phyloP scores from a whole-genome alignment of 2,329 filamentous ascomycete genomes.

The Epichloe festucae region DNA sequence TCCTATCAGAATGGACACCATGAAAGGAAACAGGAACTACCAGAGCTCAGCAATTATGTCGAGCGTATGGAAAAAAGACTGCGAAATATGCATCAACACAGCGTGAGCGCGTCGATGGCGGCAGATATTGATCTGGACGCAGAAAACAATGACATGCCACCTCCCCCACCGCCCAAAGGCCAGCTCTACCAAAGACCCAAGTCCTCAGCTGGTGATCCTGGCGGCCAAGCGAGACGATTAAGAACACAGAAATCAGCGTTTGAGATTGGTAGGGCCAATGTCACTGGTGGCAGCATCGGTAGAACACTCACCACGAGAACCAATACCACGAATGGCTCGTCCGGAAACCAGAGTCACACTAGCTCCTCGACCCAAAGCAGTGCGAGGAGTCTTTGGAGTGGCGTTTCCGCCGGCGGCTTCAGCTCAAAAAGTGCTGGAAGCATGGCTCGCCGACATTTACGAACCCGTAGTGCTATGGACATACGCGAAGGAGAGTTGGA shows the following conservation, averaged over 20 bases:
- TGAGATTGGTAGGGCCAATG: conserved; percentile 46
- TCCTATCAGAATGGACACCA: conserved; percentile 27
- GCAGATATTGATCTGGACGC: conserved; percentile 7
- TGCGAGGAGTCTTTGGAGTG: conserved; percentile 84
- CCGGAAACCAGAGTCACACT: conserved; percentile 56
- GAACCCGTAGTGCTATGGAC: conserved; percentile 54
- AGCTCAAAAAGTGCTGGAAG: conserved; percentile 94
- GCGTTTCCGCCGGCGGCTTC: conserved; percentile 75
- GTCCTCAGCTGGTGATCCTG: conserved; percentile 39
- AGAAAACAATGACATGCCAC: conserved; percentile 37
- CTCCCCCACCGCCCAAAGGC: conserved; percentile 53
- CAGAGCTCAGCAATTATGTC: conserved; percentile 74
- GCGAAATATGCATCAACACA: conserved; percentile 54
- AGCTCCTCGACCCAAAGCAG: conserved; percentile 69
- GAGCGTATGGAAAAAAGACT: conserved; percentile 82
- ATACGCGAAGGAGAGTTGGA: conserved; percentile 42
- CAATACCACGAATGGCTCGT: conserved; percentile 66
- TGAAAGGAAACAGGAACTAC: conserved; percentile 42
- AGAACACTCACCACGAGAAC: conserved; percentile 85
- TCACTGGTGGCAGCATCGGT: conserved; percentile 36
- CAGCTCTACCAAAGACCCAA: conserved; percentile 40
- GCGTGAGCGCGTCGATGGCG: conserved; percentile 21
- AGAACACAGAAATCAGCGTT: conserved; percentile 62
- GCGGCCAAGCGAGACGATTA: conserved; percentile 32
- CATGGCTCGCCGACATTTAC: conserved; percentile 61